Conservation (phyloP, 2,329 filamentous ascomycete species). For the Trichoderma simmonsii region DNA sequence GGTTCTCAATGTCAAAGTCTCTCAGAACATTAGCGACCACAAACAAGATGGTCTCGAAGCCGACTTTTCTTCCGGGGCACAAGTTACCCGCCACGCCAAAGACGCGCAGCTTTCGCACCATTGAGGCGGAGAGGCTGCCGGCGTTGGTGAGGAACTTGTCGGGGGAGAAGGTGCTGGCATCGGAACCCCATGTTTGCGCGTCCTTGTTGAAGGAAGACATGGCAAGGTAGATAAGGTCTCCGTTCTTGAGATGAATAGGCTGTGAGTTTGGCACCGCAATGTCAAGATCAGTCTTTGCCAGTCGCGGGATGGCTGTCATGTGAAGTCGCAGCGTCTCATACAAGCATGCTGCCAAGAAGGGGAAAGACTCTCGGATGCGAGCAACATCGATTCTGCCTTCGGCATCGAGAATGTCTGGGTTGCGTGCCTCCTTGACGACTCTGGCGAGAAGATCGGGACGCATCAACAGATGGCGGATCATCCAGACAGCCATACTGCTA, state of each 20-base stretch:
- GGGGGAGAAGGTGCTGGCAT: slow-evolving; percentile 28
- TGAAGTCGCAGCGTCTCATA: slow-evolving; percentile 33
- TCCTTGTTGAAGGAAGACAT: slow-evolving; percentile 34
- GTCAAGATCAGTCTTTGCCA: slow-evolving; percentile 29
- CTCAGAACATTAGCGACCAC: slow-evolving; percentile 28
- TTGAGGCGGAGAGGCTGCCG: slow-evolving; percentile 24
- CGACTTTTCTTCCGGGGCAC: slow-evolving; percentile 31
- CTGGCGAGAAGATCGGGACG: slow-evolving; percentile 21
- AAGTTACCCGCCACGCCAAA: slow-evolving; percentile 34
- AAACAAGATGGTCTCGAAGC: slow-evolving; percentile 30
- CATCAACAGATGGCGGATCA: slow-evolving; percentile 29
- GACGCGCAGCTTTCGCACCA: slow-evolving; percentile 28
- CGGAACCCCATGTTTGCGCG: slow-evolving; percentile 27
- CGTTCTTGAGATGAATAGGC: slow-evolving; percentile 25
- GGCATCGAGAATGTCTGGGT: slow-evolving; percentile 15
- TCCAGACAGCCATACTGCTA: slow-evolving; percentile 32
- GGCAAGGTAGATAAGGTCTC: slow-evolving; percentile 32
- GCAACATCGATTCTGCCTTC: slow-evolving; percentile 23
- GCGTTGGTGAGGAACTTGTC: slow-evolving; percentile 28
- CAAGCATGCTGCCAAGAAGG: slow-evolving; percentile 32
- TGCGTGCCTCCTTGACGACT: slow-evolving; percentile 26
- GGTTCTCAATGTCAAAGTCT: slow-evolving; percentile 28
- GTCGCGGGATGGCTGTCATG: slow-evolving; percentile 32
- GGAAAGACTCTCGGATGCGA: slow-evolving; percentile 27
- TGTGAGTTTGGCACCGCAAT: slow-evolving; percentile 23